Percentiles rank a stretch among this genome's conserved stretches.
Evolutionary conservation across 345 rosid genomes (phyloP).

Genomic region (Eucalyptus regnans): DNA sequence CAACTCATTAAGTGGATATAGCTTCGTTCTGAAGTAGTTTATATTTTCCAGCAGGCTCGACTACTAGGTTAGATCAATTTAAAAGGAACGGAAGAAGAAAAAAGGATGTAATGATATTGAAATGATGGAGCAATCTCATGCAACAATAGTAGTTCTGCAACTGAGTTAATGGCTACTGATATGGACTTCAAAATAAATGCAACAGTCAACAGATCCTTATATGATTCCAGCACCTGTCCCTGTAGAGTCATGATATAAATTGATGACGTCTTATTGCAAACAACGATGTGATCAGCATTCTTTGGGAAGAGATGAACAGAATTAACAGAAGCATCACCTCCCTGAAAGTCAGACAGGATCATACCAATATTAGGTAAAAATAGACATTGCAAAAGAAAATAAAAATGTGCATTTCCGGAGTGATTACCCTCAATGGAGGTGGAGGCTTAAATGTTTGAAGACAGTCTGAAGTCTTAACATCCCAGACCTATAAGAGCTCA

Average conservation of each 20-base stretch:
- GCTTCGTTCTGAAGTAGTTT: neutral
- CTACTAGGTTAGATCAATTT: neutral
- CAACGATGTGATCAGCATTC: constrained; percentile 78
- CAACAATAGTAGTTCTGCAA: neutral
- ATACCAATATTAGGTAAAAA: neutral
- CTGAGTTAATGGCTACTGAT: neutral
- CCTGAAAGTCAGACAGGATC: constrained; percentile 33
- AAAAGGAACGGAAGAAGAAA: neutral
- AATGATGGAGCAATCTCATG: neutral
- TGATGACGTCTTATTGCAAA: constrained; percentile 90
- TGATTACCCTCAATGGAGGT: constrained; percentile 73
- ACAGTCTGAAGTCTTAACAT: constrained; percentile 89
- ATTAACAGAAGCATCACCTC: constrained; percentile 98
- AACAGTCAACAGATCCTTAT: neutral
- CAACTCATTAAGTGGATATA: neutral
- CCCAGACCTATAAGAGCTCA: constrained; percentile 67
- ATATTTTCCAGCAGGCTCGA: neutral
- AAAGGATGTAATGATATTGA: neutral
- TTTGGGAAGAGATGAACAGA: constrained; percentile 89
- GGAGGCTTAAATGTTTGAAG: constrained; percentile 92
- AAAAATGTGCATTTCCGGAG: neutral
- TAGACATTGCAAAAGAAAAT: neutral
- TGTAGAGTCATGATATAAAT: constrained; percentile 93
- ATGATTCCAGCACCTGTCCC: constrained; percentile 61
- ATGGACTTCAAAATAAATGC: neutral